Evolutionary conservation across 495 filamentous ascomycete species (phyloP).

Genomic region (Thermothielavioides terrestris): DNA sequence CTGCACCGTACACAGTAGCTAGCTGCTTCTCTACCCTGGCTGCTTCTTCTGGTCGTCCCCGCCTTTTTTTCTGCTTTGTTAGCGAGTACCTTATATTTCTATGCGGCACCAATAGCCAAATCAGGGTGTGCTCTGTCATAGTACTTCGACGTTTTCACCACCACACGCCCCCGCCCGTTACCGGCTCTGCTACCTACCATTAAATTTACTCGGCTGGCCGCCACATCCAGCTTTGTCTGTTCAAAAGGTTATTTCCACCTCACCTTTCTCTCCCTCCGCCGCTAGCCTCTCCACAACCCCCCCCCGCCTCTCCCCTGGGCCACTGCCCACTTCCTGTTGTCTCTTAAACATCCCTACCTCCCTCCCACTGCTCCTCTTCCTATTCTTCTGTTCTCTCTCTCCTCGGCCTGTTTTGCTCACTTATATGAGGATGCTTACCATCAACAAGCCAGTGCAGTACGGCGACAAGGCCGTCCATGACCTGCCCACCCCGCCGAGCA

Average conservation of each 20-base stretch:
- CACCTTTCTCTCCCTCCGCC: constrained; percentile 18
- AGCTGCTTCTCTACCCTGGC: constrained; percentile 12
- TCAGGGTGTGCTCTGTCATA: constrained; percentile 38
- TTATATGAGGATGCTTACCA: constrained; percentile 54
- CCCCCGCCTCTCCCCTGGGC: neutral
- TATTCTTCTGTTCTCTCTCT: constrained; percentile 1
- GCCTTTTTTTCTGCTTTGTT: constrained; percentile 20
- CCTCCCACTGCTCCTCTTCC: constrained; percentile 10
- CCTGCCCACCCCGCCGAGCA: constrained; percentile 52
- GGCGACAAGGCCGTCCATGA: constrained; percentile 63
- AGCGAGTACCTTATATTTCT: constrained; percentile 29
- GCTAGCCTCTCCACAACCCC: constrained; percentile 2
- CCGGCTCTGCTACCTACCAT: constrained; percentile 29
- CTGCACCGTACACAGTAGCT: too few species aligned
- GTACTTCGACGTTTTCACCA: constrained; percentile 44
- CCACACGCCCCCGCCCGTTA: constrained; percentile 38
- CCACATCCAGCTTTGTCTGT: constrained; percentile 43
- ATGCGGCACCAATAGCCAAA: constrained; percentile 32
- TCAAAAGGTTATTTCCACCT: constrained; percentile 44
- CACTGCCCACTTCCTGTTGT: neutral
- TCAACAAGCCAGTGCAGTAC: constrained; percentile 57
- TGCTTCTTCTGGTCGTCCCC: constrained; percentile 21
- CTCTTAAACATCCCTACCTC: constrained; percentile 10
- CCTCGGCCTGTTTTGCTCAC: neutral
- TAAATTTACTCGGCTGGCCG: constrained; percentile 48